A percentile compares a stretch with the other conserved stretches of the same genome.
phyloP scores from a whole-genome alignment of 306 rosid species.

The Gastrolobium villosum region DNA sequence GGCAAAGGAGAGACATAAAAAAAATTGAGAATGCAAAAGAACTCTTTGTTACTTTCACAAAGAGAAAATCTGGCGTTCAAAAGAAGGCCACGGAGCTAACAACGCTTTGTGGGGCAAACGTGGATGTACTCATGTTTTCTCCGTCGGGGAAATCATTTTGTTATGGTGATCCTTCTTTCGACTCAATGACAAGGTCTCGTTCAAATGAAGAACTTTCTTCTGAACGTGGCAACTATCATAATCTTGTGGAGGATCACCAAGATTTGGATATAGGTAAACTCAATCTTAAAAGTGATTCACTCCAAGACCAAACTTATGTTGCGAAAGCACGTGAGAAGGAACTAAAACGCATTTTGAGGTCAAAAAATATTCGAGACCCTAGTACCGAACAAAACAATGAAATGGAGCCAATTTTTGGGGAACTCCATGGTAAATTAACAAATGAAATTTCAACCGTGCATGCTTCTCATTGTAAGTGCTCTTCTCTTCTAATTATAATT shows the following conservation, averaged over 20 bases:
- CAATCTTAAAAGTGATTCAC: not conserved
- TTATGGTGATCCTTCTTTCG: not conserved
- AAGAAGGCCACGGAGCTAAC: not conserved
- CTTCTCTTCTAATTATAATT: not conserved
- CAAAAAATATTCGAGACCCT: not conserved
- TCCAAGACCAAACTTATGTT: not conserved
- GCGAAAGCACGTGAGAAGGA: not conserved
- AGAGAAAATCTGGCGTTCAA: not conserved
- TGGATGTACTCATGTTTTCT: slow-evolving; percentile 13
- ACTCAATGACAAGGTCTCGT: not conserved
- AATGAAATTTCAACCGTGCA: not conserved
- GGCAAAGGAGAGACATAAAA: slow-evolving; percentile 11
- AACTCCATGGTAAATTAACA: not conserved
- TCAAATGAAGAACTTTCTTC: not conserved
- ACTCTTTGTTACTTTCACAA: not conserved
- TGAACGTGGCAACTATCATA: not conserved
- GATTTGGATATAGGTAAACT: not conserved
- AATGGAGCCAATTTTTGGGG: not conserved
- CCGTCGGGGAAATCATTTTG: not conserved
- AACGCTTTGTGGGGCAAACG: not conserved
- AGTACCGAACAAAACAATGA: not conserved
- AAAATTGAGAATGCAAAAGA: not conserved
- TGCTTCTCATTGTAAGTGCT: slow-evolving; percentile 4
- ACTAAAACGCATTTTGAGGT: not conserved
- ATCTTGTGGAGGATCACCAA: not conserved